Evolutionary conservation across 2,329 filamentous ascomycete genomes (phyloP), one percentile per base, ranked within the genome.

Genomic region (Venturia nashicola): DNA sequence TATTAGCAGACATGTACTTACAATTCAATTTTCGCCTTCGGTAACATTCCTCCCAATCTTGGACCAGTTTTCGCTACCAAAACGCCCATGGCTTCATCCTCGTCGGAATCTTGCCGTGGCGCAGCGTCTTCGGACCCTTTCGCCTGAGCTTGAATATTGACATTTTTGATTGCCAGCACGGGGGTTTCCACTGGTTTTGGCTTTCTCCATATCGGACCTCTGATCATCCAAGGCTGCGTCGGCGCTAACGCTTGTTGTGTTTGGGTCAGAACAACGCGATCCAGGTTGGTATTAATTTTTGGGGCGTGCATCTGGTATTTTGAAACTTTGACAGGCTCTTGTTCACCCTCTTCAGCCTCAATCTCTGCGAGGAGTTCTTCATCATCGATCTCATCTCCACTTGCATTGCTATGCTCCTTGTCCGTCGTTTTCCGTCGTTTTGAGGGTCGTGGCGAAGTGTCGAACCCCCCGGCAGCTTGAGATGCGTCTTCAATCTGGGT

Each of bases 151-250:
- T 71, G 72, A 20, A 61, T 70, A 11, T 36, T 36, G 14, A 36
- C 51, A n/a, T 6, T 36, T 57, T 36, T 36, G 51, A 34, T 14
- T 18, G 32, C 51, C 32, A n/a, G 32, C 8, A 57, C 51, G 18
- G 27, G 32, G n/a, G 34, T 55, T 5, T 61, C 43, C 18, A 18
- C 44, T 11, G 59, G 18, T 67, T 67, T 27, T 67, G 62, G 18
- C 73, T 77, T 78, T 64, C 77, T 76, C 78, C 78, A 80, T 66
- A 80, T 76, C 18, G 78, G 74, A 20, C 78, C 78, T 65, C 78
- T 71, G 59, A 79, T 73, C 59, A 72, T 74, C 70, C 76, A 76
- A 2, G 78, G 77, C 40, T 76, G 74, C 34, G 76, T 76, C 39
- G 74, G 70, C 62, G 72, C 69, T 42, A 44, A 36, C 32, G 23